These are phyloP conservation scores for Cyclostephanos invisitatus DNA, from an alignment of 108 stramenopile species.

Conservation along the genomic window DNA sequence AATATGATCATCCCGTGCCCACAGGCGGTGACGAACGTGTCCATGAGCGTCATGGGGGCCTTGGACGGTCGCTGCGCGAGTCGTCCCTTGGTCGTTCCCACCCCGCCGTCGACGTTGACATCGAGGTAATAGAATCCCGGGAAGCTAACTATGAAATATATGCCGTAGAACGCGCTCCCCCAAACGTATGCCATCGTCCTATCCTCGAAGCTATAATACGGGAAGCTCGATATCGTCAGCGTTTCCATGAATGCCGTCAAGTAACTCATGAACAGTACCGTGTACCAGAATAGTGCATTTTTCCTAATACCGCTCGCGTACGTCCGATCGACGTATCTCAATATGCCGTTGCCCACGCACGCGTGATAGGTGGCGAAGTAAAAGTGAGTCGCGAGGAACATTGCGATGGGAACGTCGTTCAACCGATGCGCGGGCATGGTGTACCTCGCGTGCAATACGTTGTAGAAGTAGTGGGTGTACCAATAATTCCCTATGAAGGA, in stretches of 20 bases:
- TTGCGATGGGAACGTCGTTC: slow-evolving; percentile 95
- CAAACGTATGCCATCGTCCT: slow-evolving; percentile 63
- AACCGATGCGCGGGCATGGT: slow-evolving; percentile 92
- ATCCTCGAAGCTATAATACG: slow-evolving; percentile 96
- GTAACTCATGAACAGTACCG: slow-evolving; percentile 75
- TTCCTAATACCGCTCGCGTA: slow-evolving; percentile 52
- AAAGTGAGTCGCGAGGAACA: slow-evolving; percentile 96
- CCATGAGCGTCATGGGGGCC: slow-evolving; percentile 57
- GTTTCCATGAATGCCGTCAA: slow-evolving; percentile 99
- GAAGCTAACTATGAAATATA: slow-evolving; percentile 97
- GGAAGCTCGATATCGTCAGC: slow-evolving; percentile 92
- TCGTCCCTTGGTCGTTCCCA: slow-evolving; percentile 10
- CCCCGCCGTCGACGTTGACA: slow-evolving; percentile 54
- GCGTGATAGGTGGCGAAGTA: slow-evolving; percentile 97
- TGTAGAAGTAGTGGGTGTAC: slow-evolving; percentile 97
- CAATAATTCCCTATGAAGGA: slow-evolving; percentile 98
- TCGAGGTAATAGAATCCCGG: slow-evolving; percentile 91
- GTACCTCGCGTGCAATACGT: slow-evolving; percentile 92
- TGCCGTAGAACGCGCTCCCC: slow-evolving; percentile 94
- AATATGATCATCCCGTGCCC: slow-evolving; percentile 95
- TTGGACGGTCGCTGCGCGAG: neutral
- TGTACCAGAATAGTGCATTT: slow-evolving; percentile 44
- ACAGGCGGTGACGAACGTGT: slow-evolving; percentile 78
- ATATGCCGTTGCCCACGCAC: slow-evolving; percentile 83
- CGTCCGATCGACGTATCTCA: slow-evolving; percentile 75